Percentiles rank a stretch among this genome's conserved stretches.
Evolutionary conservation across 108 stramenopile genomes (phyloP).

Genomic region (Skeletonema grethae): DNA sequence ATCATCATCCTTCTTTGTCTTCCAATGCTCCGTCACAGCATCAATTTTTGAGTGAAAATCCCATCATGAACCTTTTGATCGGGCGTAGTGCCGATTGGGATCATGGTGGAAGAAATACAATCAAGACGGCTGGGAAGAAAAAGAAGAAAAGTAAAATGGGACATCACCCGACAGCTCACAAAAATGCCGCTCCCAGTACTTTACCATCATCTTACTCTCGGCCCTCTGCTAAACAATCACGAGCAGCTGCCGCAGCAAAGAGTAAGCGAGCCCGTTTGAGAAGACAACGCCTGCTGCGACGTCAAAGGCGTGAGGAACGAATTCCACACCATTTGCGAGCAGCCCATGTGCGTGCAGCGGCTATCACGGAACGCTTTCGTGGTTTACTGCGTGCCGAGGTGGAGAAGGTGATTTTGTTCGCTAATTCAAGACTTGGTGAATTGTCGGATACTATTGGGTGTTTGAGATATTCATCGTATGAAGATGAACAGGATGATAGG

Average conservation of each 20-base stretch:
- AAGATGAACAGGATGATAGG: conserved; percentile 34
- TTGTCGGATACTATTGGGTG: conserved; percentile 53
- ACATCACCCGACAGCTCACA: neutral
- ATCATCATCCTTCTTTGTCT: conserved; percentile 9
- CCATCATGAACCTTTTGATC: conserved; percentile 15
- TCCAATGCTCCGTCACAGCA: neutral
- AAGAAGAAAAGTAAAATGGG: neutral
- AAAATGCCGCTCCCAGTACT: neutral
- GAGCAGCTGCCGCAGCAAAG: conserved; percentile 22
- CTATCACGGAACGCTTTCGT: conserved; percentile 55
- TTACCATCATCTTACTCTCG: neutral
- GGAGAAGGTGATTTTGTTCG: conserved; percentile 57
- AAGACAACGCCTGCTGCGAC: conserved; percentile 13
- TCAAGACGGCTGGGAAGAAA: conserved; percentile 1
- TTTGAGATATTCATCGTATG: conserved; percentile 48
- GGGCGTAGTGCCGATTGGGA: conserved; percentile 14
- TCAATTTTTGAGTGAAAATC: conserved; percentile 4
- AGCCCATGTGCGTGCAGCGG: conserved; percentile 67
- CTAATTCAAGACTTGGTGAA: conserved; percentile 51
- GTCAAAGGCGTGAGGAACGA: conserved; percentile 20
- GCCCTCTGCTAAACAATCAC: neutral
- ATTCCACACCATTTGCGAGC: conserved; percentile 65
- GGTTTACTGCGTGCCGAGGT: conserved; percentile 54
- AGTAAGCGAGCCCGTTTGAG: conserved; percentile 24
- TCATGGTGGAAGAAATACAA: neutral